Evolutionary conservation across 2,329 filamentous ascomycete genomes (phyloP), one percentile per base, ranked within the genome.

Genomic region (Alternaria incomplexa): DNA sequence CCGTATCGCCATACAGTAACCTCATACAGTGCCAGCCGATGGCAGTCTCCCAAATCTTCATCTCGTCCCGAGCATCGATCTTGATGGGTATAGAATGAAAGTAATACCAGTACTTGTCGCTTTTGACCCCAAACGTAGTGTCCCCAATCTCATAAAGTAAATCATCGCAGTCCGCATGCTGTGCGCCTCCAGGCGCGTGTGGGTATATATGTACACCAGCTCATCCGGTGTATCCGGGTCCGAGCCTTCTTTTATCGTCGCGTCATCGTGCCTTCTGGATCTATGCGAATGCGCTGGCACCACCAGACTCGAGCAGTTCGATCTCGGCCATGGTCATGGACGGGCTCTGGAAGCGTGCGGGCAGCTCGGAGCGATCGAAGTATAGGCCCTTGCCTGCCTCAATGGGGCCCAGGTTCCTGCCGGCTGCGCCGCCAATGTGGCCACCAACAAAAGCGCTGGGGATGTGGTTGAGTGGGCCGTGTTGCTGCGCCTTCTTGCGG

Each of bases 281-380:
- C 77, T 76, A 88, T 66, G 82, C 84, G 71, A 84, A 86, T 69
- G 89, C 73, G 75, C 87, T 91, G 32, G 95, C 96, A 61, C 96
- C 96, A 58, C 94, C 96, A 59, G 93, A 96, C 88, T 97, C 93
- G 76, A 99, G 88, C 22, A 93, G 94, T 81, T 98, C 96, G 64
- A 99, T 99, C 87, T 99, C 96, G 46, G 90, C 89, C 72, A 90
- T 82, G 40, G 88, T 90, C 82, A 94, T 91, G 12, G 89, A 87
- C 52, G 88, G 84, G 68, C 93, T 88, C 76, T 90, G 89, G 87
- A 97, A 99, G 73, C 95, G 89, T 66, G 85, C 79, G 17, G 96
- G 95, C 23, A 99, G 89, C 83, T 99, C 92, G 72, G 89, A 92
- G 72, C 93, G 89, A 81, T 98, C 96, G 79, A 97, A 97, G 81